Evolutionary conservation across 306 rosid genomes (phyloP), one percentile per base, ranked within the genome.

Genomic region (Luffa acutangula): DNA sequence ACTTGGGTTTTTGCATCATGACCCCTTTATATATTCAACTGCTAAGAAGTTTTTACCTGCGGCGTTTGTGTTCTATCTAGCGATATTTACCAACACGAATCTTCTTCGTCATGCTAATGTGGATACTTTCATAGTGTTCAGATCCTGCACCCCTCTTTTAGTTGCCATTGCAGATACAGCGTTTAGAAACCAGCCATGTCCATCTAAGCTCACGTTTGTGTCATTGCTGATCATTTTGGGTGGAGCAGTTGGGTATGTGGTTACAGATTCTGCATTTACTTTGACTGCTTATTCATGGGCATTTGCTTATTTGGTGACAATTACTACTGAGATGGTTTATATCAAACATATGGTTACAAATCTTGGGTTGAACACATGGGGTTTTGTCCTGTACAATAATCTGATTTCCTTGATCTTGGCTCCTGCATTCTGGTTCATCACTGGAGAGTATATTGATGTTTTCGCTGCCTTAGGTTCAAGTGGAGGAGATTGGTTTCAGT

Each of bases 101-200:
- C 98, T 94, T 41, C 97, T 94, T 62, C 97, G 98, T 42, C 97
- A 94, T 63, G 98, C 98, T 14, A 92, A 94, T 76, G 97, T 94
- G 17, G 98, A 94, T 78, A 94, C 98, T 1, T 94, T 94, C 78
- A 94, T 94, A 64, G 98, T 94, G 75, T 94, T 94, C 82, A 83
- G 98, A 49, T 94, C 98, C 46, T 82, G 91, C 53, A 94, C 98
- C 0, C 98, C 98, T 25, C 95, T 95, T 45, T 84, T 95, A 80
- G 98, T 95, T 66, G 97, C 97, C n/a, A 57, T 95, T 1, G 98
- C 98, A 4, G 98, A 95, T 71, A 90, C 97, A 6, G 63, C 80
- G 0, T 95, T 95, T 82, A 83, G 99, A 46, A 79, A 84, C 25
- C 99, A 95, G 78, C 91, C 92, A 0, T 84, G 87, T 57, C 99